phyloP scores from a whole-genome alignment of 352 stramenopile species.

The Peronospora belbahrii region DNA sequence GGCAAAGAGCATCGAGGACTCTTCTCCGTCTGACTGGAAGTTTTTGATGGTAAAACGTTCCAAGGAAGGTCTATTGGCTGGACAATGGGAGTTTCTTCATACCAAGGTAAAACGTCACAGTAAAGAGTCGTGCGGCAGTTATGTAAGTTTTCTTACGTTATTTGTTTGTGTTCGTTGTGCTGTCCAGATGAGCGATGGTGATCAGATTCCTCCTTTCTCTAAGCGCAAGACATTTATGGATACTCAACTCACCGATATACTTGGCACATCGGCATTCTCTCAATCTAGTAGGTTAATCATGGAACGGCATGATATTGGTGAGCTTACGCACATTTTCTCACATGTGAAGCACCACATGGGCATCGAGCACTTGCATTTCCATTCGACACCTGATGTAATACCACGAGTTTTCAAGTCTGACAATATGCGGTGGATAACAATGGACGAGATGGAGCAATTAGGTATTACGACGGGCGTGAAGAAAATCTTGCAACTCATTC shows the following conservation, averaged over 20 bases:
- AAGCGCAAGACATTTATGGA: conserved; percentile 57
- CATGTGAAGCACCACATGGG: conserved; percentile 89
- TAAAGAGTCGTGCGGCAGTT: not conserved
- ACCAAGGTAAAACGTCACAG: conserved; percentile 34
- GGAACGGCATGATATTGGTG: conserved; percentile 49
- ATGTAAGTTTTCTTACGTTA: too few species aligned
- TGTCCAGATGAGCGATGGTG: conserved; percentile 44
- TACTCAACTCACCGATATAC: conserved; percentile 26
- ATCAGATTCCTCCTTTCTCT: conserved; percentile 55
- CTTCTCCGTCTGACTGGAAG: conserved; percentile 32
- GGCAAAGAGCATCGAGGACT: conserved; percentile 11
- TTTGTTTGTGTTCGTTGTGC: not conserved
- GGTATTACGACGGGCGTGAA: conserved; percentile 85
- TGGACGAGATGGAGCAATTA: conserved; percentile 56
- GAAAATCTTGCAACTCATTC: conserved; percentile 73
- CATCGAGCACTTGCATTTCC: conserved; percentile 75
- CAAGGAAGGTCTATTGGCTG: conserved; percentile 60
- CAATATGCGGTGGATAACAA: conserved; percentile 66
- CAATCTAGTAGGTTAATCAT: conserved; percentile 13
- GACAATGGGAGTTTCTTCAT: conserved; percentile 86
- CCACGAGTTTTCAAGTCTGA: conserved; percentile 6
- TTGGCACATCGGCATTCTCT: conserved; percentile 22
- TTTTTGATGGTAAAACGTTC: conserved; percentile 80
- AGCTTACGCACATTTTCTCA: conserved; percentile 86
- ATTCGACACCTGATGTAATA: conserved; percentile 16